A percentile compares a stretch with the other conserved stretches of the same genome.
Conservation (phyloP, 129 eudicot genomes). For the Lactuca saligna region DNA sequence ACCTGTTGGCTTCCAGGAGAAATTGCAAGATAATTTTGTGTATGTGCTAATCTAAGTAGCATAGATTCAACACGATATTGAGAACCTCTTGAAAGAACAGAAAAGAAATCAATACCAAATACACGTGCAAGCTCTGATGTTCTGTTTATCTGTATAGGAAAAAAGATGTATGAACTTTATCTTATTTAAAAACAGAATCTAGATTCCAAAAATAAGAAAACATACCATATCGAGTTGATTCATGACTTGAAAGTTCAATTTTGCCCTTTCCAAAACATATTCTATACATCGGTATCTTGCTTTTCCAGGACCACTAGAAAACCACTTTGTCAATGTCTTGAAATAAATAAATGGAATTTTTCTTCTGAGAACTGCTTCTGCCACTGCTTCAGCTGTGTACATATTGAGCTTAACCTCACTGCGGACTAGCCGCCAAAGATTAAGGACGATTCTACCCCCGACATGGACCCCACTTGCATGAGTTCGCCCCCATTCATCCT, state of each 20-base stretch:
- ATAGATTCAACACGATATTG: conserved; percentile 98
- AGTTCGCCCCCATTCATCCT: conserved; percentile 99
- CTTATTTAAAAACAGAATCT: conserved; percentile 11
- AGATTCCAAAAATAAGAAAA: conserved; percentile 7
- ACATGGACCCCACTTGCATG: conserved; percentile 98
- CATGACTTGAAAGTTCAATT: conserved; percentile 73
- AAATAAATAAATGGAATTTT: conserved; percentile 69
- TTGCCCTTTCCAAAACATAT: conserved; percentile 61
- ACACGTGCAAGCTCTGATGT: conserved; percentile 99
- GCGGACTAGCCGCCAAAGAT: conserved; percentile 87
- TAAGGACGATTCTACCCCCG: conserved; percentile 86
- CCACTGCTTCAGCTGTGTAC: conserved; percentile 89
- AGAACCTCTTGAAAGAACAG: conserved; percentile 97
- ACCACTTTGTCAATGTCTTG: conserved; percentile 76
- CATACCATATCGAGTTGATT: conserved; percentile 82
- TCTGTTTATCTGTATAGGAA: conserved; percentile 62
- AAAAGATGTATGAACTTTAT: neutral
- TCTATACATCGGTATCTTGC: conserved; percentile 81
- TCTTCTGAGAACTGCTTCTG: conserved; percentile 75
- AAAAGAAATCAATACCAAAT: conserved; percentile 95
- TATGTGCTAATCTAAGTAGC: conserved; percentile 86
- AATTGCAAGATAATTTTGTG: conserved; percentile 89
- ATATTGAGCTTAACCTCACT: conserved; percentile 85
- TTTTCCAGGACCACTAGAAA: conserved; percentile 82
- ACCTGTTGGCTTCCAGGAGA: conserved; percentile 91